Evolutionary conservation across 2,329 filamentous ascomycete species (phyloP).

Genomic region (Alternaria postmessia): DNA sequence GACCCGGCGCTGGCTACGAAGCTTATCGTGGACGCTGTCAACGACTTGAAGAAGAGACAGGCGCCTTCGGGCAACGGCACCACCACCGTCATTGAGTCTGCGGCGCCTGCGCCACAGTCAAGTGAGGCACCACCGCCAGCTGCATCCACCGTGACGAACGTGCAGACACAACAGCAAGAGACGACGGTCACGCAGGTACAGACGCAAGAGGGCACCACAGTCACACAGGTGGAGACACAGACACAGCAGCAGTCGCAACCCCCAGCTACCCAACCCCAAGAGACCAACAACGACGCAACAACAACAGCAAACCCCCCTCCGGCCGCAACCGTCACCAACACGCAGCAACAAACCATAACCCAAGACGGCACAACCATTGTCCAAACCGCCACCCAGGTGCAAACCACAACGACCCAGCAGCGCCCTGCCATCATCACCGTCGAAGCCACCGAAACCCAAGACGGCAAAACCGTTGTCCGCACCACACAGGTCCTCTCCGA

Average conservation of each 20-base stretch:
- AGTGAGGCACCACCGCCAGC: conserved; percentile 10
- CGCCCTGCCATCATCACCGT: conserved; percentile 49
- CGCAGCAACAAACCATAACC: neutral
- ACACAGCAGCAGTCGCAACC: neutral
- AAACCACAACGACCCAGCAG: conserved; percentile 14
- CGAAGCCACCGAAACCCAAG: conserved; percentile 50
- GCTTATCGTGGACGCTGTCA: conserved; percentile 69
- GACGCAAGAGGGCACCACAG: neutral
- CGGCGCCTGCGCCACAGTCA: conserved; percentile 5
- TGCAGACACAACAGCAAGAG: neutral
- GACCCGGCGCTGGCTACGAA: conserved; percentile 69
- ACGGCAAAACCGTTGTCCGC: conserved; percentile 46
- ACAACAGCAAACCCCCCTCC: conserved; percentile 5
- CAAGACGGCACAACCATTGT: neutral
- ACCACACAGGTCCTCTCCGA: conserved; percentile 53
- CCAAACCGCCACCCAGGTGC: neutral
- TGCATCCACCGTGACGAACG: conserved; percentile 6
- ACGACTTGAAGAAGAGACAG: conserved; percentile 56
- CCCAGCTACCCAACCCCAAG: no score
- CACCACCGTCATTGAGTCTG: conserved; percentile 8
- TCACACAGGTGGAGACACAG: neutral
- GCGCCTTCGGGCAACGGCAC: conserved; percentile 36
- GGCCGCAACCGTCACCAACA: conserved; percentile 2
- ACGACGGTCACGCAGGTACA: conserved; percentile 3
- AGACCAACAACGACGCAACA: neutral